Evolutionary conservation across 257 asterid genomes (phyloP), one percentile per base, ranked within the genome.

Genomic region (Salvia miltiorrhiza): DNA sequence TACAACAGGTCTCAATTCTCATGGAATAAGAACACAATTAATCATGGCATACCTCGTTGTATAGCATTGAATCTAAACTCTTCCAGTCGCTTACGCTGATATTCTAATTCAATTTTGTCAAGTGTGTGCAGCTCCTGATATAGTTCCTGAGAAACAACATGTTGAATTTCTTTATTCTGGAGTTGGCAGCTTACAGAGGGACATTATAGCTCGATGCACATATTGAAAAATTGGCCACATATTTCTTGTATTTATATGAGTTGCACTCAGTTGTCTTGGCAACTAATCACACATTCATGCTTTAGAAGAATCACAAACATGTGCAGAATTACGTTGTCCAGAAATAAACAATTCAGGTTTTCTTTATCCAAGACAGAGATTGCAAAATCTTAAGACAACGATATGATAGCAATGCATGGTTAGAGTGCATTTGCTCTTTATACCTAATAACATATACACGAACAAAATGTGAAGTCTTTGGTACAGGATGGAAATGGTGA

Each of bases 101-200:
- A 81, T 12, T 85, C 89, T 81, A 82, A 86, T 74, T 87, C 88
- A 40, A 77, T 40, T 84, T 28, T 81, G 78, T 85, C 93, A 68
- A 87, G 63, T 41, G 75, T 23, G 43, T 86, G 87, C 81, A 84
- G 79, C 77, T 81, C 89, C 75, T 83, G 95, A 74, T 87, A 90
- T 66, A 90, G 83, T 48, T 85, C 95, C 97, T 90, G 95, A 39
- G 59, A 39, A 63, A 77, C 63, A 65, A 37, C 9, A 52, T 14
- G 48, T 45, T 20, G 17, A 14, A 43, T 43, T 43, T 66, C 11
- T 45, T 68, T 55, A 49, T 16, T 50, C 62, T 47, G 23, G 14
- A 68, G 24, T 50, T 52, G 76, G 55, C 62, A 58, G 40, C 30
- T 67, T 28, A 23, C 23, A 30, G 37, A 9, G 53, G 47, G 14